Evolutionary conservation across 1,284 basidiomycete genomes (phyloP).

Genomic region (Puccinia polysora): DNA sequence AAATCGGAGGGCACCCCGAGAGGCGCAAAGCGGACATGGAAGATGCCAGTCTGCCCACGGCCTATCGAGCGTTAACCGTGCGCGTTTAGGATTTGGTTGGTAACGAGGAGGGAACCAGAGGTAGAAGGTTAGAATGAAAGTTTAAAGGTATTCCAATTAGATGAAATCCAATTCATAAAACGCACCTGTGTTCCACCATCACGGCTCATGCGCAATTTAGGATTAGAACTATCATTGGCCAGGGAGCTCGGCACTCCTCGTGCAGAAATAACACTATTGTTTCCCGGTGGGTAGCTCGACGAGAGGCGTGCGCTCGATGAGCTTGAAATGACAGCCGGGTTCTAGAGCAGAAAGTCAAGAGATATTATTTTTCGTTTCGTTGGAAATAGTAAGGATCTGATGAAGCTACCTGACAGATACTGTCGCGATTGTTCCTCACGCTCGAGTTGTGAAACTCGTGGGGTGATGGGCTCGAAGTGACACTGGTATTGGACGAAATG

Average conservation of each 20-base stretch:
- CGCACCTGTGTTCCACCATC: conserved; percentile 3
- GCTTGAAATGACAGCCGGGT: too few relatives aligned
- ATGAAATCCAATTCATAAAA: background rate
- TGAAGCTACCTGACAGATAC: too few relatives aligned
- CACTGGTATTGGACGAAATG: background rate
- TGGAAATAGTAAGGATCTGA: too few relatives aligned
- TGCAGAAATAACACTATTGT: background rate
- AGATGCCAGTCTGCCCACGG: background rate
- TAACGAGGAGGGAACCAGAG: background rate
- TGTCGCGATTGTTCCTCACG: too few relatives aligned
- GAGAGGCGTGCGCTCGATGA: too few relatives aligned
- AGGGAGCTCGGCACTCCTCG: background rate
- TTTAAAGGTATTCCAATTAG: background rate
- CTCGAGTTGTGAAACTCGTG: too few relatives aligned
- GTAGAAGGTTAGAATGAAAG: background rate
- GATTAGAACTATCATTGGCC: background rate
- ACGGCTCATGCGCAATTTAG: background rate
- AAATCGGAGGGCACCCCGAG: background rate
- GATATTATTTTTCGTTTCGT: too few relatives aligned
- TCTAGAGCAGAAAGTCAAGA: too few relatives aligned
- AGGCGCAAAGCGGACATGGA: conserved; percentile 20
- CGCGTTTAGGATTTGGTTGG: background rate
- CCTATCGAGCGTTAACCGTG: too few relatives aligned
- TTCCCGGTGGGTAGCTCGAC: conserved; percentile 6
- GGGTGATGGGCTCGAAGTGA: conserved; percentile 20